Conservation (phyloP, 2,329 filamentous ascomycete genomes). For the Lasiodiplodia sp. region DNA sequence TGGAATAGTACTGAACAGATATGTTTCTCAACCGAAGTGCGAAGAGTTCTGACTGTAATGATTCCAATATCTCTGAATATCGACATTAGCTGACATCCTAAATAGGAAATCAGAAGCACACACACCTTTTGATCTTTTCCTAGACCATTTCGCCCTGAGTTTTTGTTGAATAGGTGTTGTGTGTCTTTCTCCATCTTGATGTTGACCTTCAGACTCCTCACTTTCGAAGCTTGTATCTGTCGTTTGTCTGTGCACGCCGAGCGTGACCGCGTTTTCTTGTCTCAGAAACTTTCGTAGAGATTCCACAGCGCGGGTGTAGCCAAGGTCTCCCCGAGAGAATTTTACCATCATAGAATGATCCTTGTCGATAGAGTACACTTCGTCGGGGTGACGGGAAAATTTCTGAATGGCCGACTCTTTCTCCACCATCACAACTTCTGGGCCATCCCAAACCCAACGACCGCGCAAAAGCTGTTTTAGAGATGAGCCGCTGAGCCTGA, state of each 20-base stretch:
- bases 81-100: too few relatives aligned
- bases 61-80: not conserved
- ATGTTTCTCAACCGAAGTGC: not conserved
- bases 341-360: slow-evolving; percentile 10
- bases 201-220: too few relatives aligned
- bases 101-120: too few relatives aligned
- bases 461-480: too few relatives aligned
- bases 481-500: too few relatives aligned
- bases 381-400: not conserved
- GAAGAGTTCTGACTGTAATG: not conserved
- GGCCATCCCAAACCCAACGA: too few relatives aligned
- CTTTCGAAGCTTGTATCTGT: too few relatives aligned
- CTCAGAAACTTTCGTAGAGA: not conserved
- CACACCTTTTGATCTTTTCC: too few relatives aligned
- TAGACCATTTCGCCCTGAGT: too few relatives aligned
- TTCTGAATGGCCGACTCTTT: not conserved
- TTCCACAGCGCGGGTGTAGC: not conserved
- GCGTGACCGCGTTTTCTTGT: not conserved
- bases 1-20: not conserved
- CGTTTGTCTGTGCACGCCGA: too few relatives aligned
- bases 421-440: not conserved
- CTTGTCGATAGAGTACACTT: not conserved
- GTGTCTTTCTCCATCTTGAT: too few relatives aligned
- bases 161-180: too few relatives aligned
- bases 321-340: not conserved